phyloP scores from a whole-genome alignment of 352 stramenopile species.

The Pythium guiyangense region DNA sequence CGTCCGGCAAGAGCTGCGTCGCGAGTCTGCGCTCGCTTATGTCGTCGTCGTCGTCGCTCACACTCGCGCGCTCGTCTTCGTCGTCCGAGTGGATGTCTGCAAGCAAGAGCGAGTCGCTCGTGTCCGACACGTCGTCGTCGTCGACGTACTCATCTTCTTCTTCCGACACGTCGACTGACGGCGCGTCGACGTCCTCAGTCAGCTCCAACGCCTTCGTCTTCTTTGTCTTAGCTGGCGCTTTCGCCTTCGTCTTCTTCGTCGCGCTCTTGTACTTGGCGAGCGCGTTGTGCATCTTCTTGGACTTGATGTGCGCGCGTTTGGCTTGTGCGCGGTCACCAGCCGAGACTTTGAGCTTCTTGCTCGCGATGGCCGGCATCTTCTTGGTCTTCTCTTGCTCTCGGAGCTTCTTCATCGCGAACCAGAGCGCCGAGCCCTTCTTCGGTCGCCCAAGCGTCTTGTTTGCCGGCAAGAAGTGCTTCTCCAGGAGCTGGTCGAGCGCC shows the following conservation, averaged over 20 bases:
- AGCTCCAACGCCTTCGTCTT: neutral
- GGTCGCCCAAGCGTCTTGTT: constrained; percentile 53
- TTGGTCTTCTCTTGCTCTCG: neutral
- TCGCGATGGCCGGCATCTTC: neutral
- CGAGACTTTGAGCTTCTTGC: constrained; percentile 23
- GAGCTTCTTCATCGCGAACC: constrained; percentile 22
- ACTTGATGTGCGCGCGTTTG: constrained; percentile 36
- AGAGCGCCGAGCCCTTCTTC: constrained; percentile 1
- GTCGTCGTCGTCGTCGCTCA: constrained; percentile 23
- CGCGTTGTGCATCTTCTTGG: constrained; percentile 28
- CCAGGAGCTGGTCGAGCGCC: constrained; percentile 45
- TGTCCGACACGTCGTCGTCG: constrained; percentile 2
- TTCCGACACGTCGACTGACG: constrained; percentile 8
- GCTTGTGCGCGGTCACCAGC: constrained; percentile 13
- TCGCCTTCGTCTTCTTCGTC: constrained; percentile 6
- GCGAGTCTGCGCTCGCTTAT: constrained; percentile 1
- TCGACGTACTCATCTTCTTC: constrained; percentile 44
- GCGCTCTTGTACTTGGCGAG: constrained; percentile 36
- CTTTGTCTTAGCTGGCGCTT: neutral
- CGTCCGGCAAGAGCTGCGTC: constrained; percentile 23
- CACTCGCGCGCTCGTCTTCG: constrained; percentile 45
- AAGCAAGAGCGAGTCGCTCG: constrained; percentile 36
- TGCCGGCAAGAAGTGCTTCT: constrained; percentile 43
- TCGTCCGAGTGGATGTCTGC: constrained; percentile 59
- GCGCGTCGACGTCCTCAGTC: constrained; percentile 3